Conservation (phyloP, 176 grass and related monocot genomes). For the Carex myosuroides region DNA sequence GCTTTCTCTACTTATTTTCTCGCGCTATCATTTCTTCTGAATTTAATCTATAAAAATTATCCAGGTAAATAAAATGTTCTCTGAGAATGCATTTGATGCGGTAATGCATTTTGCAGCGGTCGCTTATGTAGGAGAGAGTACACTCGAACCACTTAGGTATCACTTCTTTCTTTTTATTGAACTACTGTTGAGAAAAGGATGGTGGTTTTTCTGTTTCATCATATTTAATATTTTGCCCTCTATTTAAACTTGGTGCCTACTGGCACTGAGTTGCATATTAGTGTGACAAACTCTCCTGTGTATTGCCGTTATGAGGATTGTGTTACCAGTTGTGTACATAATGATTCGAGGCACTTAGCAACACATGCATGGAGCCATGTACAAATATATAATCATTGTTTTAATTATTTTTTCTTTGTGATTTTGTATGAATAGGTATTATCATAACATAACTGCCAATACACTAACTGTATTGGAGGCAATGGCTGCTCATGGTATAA, state of each 20-base stretch:
- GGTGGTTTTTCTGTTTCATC: not conserved
- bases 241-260: not conserved
- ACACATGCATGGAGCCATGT: not conserved
- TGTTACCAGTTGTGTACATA: not conserved
- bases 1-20: not conserved
- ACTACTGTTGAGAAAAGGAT: not conserved
- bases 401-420: not conserved
- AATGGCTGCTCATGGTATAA: conserved; percentile 77
- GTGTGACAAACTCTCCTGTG: not conserved
- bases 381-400: not conserved
- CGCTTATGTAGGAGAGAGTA: conserved; percentile 98
- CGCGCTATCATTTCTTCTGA: conserved; percentile 12
- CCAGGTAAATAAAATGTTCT: conserved; percentile 90
- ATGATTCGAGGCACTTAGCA: not conserved
- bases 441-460: conserved; percentile 97
- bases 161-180: not conserved
- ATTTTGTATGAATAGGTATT: conserved; percentile 61
- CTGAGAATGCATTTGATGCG: conserved; percentile 88
- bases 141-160: conserved; percentile 91
- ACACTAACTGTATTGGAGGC: conserved; percentile 76
- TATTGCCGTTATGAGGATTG: not conserved
- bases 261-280: not conserved
- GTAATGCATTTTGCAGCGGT: conserved; percentile 99
- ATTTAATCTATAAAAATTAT: conserved; percentile 37
- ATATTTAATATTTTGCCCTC: not conserved